Percentiles rank a stretch among this genome's conserved stretches.
These are phyloP conservation scores for Candida broadrunensis DNA, from an alignment of 805 yeast genomes.

Conservation along the genomic window DNA sequence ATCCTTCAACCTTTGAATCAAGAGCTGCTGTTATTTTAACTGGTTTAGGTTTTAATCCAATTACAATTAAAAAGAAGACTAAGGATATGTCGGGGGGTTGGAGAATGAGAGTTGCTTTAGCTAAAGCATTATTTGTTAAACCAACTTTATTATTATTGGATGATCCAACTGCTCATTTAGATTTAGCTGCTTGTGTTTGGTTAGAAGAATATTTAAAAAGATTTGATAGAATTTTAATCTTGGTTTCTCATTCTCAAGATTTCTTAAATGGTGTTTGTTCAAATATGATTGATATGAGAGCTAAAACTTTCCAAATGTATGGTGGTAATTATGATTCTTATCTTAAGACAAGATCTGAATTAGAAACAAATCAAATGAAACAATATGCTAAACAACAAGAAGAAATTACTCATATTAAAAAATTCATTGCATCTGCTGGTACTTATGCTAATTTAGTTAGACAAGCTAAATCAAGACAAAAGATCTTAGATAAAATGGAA, in stretches of 20 bases:
- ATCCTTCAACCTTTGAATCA: conserved; percentile 91
- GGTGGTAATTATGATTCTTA: conserved; percentile 99
- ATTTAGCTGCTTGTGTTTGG: conserved; percentile 99
- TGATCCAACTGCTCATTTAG: conserved; percentile 99
- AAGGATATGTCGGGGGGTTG: conserved; percentile 99
- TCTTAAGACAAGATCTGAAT: conserved; percentile 88
- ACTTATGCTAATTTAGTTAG: conserved; percentile 97
- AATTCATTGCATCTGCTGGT: conserved; percentile 99
- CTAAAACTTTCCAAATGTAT: conserved; percentile 66
- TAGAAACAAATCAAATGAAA: conserved; percentile 97
- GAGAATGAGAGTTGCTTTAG: conserved; percentile 99
- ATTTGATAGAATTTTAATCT: conserved; percentile 88
- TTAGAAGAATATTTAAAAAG: conserved; percentile 95
- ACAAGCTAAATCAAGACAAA: conserved; percentile 99
- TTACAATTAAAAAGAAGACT: conserved; percentile 88
- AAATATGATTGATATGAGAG: conserved; percentile 97
- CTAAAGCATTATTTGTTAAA: conserved; percentile 96
- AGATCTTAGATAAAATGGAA: conserved; percentile 99
- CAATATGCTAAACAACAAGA: conserved; percentile 97
- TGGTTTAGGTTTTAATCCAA: conserved; percentile 93
- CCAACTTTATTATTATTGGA: conserved; percentile 92
- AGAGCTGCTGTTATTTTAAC: conserved; percentile 94
- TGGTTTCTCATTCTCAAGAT: conserved; percentile 98
- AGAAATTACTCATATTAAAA: conserved; percentile 96
- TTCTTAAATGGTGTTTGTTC: conserved; percentile 98